These are phyloP conservation scores for Parasitella parasitica DNA, from an alignment of 371 early-diverging fungal genomes.

Conservation along the genomic window DNA sequence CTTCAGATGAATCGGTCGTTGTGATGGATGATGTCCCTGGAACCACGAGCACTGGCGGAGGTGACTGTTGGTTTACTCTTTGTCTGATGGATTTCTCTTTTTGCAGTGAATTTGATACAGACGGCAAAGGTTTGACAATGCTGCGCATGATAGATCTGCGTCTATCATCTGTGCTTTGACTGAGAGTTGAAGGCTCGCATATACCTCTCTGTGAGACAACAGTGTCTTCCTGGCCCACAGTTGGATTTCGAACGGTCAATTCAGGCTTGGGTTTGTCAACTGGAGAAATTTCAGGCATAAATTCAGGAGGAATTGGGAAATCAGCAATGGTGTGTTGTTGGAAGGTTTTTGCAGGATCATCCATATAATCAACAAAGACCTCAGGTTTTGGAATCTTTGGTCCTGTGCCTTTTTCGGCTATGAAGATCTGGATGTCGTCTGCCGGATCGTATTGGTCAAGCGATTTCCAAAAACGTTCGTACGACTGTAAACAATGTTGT, in stretches of 20 bases:
- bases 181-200: neutral
- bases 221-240: neutral
- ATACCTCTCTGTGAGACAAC: neutral
- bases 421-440: constrained; percentile 70
- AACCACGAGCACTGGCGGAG: neutral
- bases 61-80: neutral
- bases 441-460: constrained; percentile 72
- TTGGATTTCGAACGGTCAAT: constrained; percentile 18
- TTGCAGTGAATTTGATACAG: constrained; percentile 1
- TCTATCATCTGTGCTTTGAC: neutral
- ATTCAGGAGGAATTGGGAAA: constrained; percentile 17
- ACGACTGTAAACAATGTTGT: constrained; percentile 51
- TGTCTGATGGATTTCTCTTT: neutral
- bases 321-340: constrained; percentile 37
- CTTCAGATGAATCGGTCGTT: neutral
- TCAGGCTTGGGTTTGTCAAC: constrained; percentile 8
- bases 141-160: constrained; percentile 12
- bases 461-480: constrained; percentile 70
- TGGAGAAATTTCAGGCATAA: constrained; percentile 8
- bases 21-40: constrained; percentile 1
- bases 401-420: constrained; percentile 76
- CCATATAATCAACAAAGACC: constrained; percentile 40
- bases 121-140: constrained; percentile 19
- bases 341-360: constrained; percentile 46
- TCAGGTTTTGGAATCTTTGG: constrained; percentile 54